Conservation (phyloP, 805 yeast species). For the Komagataella ulmi region DNA sequence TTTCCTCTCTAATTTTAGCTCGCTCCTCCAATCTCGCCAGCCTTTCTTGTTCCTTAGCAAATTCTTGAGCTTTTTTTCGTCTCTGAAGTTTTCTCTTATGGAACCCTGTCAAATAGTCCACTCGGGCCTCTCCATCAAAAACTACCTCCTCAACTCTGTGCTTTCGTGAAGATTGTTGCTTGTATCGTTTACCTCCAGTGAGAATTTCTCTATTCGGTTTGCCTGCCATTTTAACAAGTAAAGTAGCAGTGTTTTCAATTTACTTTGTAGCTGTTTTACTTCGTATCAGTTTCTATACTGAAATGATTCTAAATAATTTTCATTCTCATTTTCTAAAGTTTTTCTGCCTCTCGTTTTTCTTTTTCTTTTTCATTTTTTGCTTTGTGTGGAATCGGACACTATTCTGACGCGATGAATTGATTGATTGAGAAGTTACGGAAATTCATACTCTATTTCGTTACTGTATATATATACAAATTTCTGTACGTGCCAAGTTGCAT, state of each 20-base stretch:
- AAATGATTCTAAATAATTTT: background rate
- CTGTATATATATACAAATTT: background rate
- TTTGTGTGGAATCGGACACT: no score
- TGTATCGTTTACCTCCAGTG: conserved; percentile 77
- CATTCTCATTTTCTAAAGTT: no score
- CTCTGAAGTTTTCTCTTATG: conserved; percentile 87
- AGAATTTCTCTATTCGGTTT: conserved; percentile 69
- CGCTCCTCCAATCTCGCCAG: conserved; percentile 66
- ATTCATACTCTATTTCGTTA: background rate
- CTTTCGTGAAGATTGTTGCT: conserved; percentile 49
- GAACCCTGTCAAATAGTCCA: conserved; percentile 85
- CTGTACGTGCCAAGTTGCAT: background rate
- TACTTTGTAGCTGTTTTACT: background rate
- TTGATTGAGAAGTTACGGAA: no score
- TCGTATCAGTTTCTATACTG: background rate
- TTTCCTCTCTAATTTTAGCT: conserved; percentile 54
- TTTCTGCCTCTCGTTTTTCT: background rate
- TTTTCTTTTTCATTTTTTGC: no score
- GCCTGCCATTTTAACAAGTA: background rate
- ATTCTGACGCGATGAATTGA: no score
- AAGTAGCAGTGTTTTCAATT: no score
- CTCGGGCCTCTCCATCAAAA: conserved; percentile 68
- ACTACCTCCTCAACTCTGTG: conserved; percentile 73
- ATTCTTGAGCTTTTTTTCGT: conserved; percentile 73
- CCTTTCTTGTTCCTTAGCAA: conserved; percentile 65